Evolutionary conservation across 1,139 yeast species (phyloP).

Genomic region (Pichia sp.): DNA sequence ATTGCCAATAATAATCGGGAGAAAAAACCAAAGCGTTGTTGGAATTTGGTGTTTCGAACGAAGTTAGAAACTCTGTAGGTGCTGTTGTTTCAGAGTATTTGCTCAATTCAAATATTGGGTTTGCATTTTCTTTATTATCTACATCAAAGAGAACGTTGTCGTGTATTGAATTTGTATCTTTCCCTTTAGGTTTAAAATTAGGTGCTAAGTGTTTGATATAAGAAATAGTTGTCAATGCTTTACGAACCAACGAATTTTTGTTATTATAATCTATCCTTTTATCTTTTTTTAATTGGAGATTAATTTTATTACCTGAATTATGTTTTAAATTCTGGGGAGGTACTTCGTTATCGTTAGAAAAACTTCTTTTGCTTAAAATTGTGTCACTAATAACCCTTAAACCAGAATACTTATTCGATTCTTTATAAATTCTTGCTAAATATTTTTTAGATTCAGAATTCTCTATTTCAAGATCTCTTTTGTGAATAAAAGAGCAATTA

Average conservation of each 20-base stretch:
- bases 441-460: not conserved
- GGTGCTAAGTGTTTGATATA: not conserved
- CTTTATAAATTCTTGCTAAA: not conserved
- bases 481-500: not conserved
- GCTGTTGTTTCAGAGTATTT: too few species aligned
- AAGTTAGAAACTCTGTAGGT: too few species aligned
- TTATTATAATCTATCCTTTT: not conserved
- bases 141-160: too few species aligned
- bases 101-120: too few species aligned
- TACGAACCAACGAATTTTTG: not conserved
- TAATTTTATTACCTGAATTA: not conserved
- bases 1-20: conserved; percentile 8
- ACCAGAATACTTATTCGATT: not conserved
- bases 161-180: not conserved
- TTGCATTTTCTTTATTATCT: too few species aligned
- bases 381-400: conserved; percentile 4
- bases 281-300: not conserved
- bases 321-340: not conserved
- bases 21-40: not conserved
- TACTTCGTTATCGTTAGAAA: conserved; percentile 5
- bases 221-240: not conserved
- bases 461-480: not conserved
- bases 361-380: conserved; percentile 1
- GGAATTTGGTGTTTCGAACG: too few species aligned
- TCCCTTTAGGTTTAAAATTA: not conserved